phyloP scores from a whole-genome alignment of 176 grass and related monocot species.

The Aechmea fasciata region DNA sequence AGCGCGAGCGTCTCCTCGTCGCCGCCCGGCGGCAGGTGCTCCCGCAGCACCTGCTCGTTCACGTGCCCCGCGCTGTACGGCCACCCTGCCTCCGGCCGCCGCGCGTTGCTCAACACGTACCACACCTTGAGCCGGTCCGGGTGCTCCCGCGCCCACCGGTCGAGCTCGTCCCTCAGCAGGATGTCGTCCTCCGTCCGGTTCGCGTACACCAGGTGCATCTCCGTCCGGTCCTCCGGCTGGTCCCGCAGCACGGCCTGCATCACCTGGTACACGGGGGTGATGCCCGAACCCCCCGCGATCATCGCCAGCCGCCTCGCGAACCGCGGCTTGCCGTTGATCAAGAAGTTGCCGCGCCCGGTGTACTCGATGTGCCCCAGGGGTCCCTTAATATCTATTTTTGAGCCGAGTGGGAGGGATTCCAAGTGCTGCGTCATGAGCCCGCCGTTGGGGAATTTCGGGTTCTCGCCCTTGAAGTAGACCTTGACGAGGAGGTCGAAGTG shows the following conservation, averaged over 20 bases:
- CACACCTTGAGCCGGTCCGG: slow-evolving; percentile 70
- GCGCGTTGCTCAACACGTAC: slow-evolving; percentile 47
- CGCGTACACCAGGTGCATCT: slow-evolving; percentile 76
- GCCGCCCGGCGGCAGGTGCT: slow-evolving; percentile 49
- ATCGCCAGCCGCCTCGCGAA: slow-evolving; percentile 47
- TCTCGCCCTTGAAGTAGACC: slow-evolving; percentile 65
- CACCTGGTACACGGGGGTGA: slow-evolving; percentile 86
- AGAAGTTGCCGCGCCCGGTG: slow-evolving; percentile 39
- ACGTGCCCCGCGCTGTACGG: slow-evolving; percentile 44
- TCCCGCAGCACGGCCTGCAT: slow-evolving; percentile 71
- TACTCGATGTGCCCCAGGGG: slow-evolving; percentile 69
- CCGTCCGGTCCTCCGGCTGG: slow-evolving; percentile 50
- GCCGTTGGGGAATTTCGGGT: slow-evolving; percentile 46
- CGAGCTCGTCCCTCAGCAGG: slow-evolving; percentile 52
- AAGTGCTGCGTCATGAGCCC: slow-evolving; percentile 78
- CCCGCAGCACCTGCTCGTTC: slow-evolving; percentile 35
- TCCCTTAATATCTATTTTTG: slow-evolving; percentile 44
- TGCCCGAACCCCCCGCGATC: slow-evolving; percentile 74
- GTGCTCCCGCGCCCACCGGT: slow-evolving; percentile 31
- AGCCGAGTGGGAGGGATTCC: slow-evolving; percentile 43
- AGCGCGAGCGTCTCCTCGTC: slow-evolving; percentile 44
- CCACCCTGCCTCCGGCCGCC: slow-evolving; percentile 27
- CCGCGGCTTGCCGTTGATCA: slow-evolving; percentile 32
- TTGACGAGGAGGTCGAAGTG: slow-evolving; percentile 87
- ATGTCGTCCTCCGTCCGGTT: slow-evolving; percentile 78